Conservation (phyloP, 345 rosid species). For the Balakata baccata region DNA sequence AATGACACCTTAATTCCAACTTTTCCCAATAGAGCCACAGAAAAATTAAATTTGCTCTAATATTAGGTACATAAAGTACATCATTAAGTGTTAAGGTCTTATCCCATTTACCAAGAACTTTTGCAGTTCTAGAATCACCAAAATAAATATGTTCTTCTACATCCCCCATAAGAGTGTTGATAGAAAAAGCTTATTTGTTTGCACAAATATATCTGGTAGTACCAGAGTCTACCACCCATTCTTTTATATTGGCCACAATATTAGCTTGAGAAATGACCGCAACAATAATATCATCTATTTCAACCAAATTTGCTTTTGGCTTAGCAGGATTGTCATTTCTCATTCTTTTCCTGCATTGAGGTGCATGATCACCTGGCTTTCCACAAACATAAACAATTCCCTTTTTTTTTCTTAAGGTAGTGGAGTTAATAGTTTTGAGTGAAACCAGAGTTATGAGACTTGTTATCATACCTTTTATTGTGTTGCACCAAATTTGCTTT, state of each 20-base stretch:
- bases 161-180: not conserved
- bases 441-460: too few species aligned
- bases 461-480: too few species aligned
- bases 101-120: not conserved
- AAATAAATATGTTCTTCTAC: not conserved
- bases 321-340: not conserved
- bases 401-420: not conserved
- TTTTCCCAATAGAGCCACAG: not conserved
- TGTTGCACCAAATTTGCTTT: too few species aligned
- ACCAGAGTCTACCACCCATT: not conserved
- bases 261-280: not conserved
- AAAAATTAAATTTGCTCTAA: not conserved
- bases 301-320: not conserved
- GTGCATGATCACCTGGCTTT: not conserved
- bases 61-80: not conserved
- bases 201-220: not conserved
- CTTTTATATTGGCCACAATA: not conserved
- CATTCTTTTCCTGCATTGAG: not conserved
- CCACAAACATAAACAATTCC: not conserved
- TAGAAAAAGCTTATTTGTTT: not conserved
- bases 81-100: not conserved
- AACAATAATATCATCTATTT: not conserved
- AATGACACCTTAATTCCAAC: not conserved
- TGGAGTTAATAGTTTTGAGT: not conserved
- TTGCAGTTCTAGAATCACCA: not conserved